A percentile compares a stretch with the other conserved stretches of the same genome.
These are phyloP conservation scores for Lactarius evosmus DNA, from an alignment of 768 basidiomycete genomes.

Conservation along the genomic window DNA sequence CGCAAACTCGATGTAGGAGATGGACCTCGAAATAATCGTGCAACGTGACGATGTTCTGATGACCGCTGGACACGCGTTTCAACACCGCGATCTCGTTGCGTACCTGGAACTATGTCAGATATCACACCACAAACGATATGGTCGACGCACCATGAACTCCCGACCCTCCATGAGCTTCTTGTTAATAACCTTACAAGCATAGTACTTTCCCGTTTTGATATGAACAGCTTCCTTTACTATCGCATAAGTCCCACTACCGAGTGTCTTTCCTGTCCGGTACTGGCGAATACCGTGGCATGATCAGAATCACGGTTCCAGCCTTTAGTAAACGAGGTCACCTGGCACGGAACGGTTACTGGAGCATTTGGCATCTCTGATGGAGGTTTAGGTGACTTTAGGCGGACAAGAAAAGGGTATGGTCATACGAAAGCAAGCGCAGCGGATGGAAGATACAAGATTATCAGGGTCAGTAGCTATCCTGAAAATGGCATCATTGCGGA, in stretches of 20 bases:
- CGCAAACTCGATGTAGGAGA: slow-evolving; percentile 13
- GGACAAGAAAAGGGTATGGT: not conserved
- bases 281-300: slow-evolving; percentile 33
- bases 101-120: slow-evolving; percentile 49
- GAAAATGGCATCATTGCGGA: slow-evolving; percentile 13
- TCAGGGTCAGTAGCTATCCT: not conserved
- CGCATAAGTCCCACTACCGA: slow-evolving; percentile 91
- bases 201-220: slow-evolving; percentile 89
- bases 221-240: slow-evolving; percentile 96
- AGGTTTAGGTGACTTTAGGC: slow-evolving; percentile 6
- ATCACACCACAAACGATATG: not conserved
- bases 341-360: slow-evolving; percentile 45
- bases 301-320: slow-evolving; percentile 10
- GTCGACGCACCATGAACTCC: slow-evolving; percentile 83
- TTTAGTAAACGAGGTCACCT: slow-evolving; percentile 34
- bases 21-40: slow-evolving; percentile 94
- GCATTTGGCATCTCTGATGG: slow-evolving; percentile 33
- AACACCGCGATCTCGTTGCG: slow-evolving; percentile 96
- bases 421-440: not conserved
- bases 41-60: slow-evolving; percentile 87
- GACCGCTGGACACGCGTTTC: slow-evolving; percentile 88
- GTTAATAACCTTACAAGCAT: slow-evolving; percentile 99
- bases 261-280: slow-evolving; percentile 87
- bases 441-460: not conserved
- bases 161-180: slow-evolving; percentile 98